Conservation (phyloP, 1,284 basidiomycete species). For the Moesziomyces sp. region DNA sequence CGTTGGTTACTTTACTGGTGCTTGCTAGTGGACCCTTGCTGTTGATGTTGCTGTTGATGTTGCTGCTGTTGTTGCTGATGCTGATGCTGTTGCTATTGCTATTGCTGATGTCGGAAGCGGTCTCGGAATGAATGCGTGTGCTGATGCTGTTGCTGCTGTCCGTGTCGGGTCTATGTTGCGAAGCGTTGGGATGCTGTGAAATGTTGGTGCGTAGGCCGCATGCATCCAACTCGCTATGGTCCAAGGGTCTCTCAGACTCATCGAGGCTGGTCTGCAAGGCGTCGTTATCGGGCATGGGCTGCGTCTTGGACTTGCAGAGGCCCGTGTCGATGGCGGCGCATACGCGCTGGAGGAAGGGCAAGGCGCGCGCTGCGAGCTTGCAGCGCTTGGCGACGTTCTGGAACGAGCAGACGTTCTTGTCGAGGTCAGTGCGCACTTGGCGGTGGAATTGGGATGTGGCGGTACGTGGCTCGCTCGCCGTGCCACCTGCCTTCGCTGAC, state of each 20-base stretch:
- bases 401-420: conserved; percentile 35
- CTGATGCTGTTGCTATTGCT: conserved; percentile 12
- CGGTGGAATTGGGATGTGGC: conserved; percentile 13
- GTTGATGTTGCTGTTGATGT: conserved; percentile 7
- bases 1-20: not conserved
- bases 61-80: conserved; percentile 8
- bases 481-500: too few species aligned
- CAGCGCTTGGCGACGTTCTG: conserved; percentile 33
- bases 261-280: conserved; percentile 5
- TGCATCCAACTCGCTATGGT: not conserved
- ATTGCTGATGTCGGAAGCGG: not conserved
- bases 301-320: conserved; percentile 9
- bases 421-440: conserved; percentile 25
- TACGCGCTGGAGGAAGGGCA: conserved; percentile 34
- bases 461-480: not conserved
- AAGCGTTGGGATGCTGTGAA: not conserved
- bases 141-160: conserved; percentile 10
- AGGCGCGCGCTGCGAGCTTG: conserved; percentile 31
- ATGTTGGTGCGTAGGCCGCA: not conserved
- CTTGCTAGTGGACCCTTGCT: not conserved
- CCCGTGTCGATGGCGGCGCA: conserved; percentile 24
- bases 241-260: too few species aligned
- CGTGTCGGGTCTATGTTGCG: not conserved
- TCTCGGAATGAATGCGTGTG: too few species aligned
- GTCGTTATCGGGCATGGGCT: not conserved